These are phyloP conservation scores for Asterochloris sp. DNA, from an alignment of 139 green algal species.

Conservation along the genomic window DNA sequence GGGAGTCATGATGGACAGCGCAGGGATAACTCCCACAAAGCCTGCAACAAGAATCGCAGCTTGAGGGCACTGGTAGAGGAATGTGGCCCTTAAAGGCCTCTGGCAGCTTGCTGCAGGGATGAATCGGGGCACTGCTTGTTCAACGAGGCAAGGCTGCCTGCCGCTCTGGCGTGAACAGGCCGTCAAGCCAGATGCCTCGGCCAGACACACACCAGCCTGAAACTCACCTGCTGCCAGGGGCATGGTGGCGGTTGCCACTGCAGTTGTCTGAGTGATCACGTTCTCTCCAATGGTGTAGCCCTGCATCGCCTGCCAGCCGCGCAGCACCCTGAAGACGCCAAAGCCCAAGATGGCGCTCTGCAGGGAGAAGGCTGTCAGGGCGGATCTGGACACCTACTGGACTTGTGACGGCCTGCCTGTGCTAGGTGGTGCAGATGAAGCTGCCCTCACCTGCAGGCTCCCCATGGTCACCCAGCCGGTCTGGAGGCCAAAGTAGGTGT, in stretches of 20 bases:
- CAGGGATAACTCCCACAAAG: constrained; percentile 54
- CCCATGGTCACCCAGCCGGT: constrained; percentile 54
- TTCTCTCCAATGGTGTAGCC: constrained; percentile 49
- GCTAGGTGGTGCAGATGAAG: not conserved
- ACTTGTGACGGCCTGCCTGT: not conserved
- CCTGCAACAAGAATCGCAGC: constrained; percentile 17
- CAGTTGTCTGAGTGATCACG: constrained; percentile 60
- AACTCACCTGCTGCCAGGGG: constrained; percentile 42
- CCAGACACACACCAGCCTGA: not conserved
- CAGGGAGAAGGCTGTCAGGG: not conserved
- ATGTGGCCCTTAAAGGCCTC: no score
- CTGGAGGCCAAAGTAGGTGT: constrained; percentile 64
- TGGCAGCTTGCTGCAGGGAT: no score
- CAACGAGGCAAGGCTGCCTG: no score
- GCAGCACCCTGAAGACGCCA: constrained; percentile 44
- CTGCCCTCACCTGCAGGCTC: constrained; percentile 20
- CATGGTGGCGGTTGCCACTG: constrained; percentile 61
- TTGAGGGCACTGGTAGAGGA: not conserved
- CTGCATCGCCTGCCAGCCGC: constrained; percentile 20
- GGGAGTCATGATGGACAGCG: constrained; percentile 38
- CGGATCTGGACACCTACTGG: no score
- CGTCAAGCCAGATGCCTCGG: no score
- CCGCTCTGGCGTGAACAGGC: no score
- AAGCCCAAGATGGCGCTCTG: constrained; percentile 58
- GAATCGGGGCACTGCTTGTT: no score